phyloP scores from a whole-genome alignment of 2,329 filamentous ascomycete genomes.

The Thielaviopsis populi region DNA sequence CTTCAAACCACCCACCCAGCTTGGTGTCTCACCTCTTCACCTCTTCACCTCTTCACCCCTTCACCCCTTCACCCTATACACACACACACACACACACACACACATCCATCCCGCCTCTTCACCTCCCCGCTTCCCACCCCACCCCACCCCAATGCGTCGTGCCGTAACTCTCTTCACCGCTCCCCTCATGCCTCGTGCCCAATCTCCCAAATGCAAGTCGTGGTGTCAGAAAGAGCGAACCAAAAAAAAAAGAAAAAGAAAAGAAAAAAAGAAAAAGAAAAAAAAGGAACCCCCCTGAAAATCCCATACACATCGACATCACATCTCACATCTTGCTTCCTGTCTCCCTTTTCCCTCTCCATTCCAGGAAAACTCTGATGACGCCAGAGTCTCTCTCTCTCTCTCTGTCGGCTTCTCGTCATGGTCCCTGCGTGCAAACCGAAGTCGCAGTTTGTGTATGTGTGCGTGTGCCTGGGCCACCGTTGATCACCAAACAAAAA shows the following conservation, averaged over 20 bases:
- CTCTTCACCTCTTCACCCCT: too few species aligned
- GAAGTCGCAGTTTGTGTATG: constrained; percentile 17
- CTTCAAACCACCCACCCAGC: background rate
- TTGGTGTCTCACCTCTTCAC: too few species aligned
- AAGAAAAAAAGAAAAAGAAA: background rate
- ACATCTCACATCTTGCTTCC: background rate
- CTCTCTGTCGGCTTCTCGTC: constrained; percentile 21
- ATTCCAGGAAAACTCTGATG: constrained; percentile 16
- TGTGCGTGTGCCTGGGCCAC: constrained; percentile 2
- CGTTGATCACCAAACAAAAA: background rate
- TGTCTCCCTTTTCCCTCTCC: background rate
- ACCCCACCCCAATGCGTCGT: background rate
- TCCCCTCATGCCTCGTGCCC: background rate
- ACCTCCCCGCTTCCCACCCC: background rate
- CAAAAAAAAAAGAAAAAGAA: too few species aligned
- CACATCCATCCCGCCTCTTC: background rate
- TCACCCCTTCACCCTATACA: too few species aligned
- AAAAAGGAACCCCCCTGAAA: background rate
- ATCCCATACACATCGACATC: background rate
- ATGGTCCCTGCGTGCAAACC: constrained; percentile 17
- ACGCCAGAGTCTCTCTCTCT: constrained; percentile 23
- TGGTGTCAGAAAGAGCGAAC: background rate
- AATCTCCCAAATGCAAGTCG: background rate
- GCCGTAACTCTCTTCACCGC: background rate
- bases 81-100: background rate